phyloP scores from a whole-genome alignment of 768 basidiomycete genomes.

The Boletus sp. region DNA sequence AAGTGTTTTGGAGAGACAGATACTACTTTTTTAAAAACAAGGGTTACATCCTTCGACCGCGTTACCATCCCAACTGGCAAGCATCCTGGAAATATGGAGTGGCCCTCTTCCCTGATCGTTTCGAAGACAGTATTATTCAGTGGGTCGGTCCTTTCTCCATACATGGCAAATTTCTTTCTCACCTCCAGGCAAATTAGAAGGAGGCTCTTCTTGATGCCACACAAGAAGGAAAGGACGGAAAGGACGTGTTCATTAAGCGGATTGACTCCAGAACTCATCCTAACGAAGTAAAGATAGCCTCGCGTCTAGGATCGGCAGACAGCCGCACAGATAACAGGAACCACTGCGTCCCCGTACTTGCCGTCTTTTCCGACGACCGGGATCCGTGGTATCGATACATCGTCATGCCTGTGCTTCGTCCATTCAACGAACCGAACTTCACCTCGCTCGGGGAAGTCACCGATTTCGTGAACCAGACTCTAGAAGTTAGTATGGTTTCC shows the following conservation, averaged over 20 bases:
- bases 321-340: conserved; percentile 12
- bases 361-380: conserved; percentile 10
- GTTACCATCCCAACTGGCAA: background rate
- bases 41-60: background rate
- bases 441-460: conserved; percentile 24
- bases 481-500: conserved; percentile 15
- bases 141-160: background rate
- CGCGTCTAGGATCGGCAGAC: background rate
- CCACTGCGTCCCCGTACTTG: conserved; percentile 24
- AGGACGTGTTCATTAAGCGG: conserved; percentile 16
- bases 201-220: conserved; percentile 11
- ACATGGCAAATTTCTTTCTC: background rate
- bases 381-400: conserved; percentile 19
- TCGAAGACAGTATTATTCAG: conserved; percentile 9
- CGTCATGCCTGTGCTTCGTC: conserved; percentile 29
- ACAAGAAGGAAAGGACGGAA: background rate
- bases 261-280: conserved; percentile 1
- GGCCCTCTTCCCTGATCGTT: background rate
- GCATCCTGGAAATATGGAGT: too few species aligned
- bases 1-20: background rate
- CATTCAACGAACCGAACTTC: conserved; percentile 25
- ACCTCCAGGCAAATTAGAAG: background rate
- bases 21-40: background rate
- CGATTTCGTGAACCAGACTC: conserved; percentile 28
- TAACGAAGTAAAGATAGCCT: conserved; percentile 4